phyloP scores from a whole-genome alignment of 2,329 filamentous ascomycete genomes.

The Lachnellula occidentalis region DNA sequence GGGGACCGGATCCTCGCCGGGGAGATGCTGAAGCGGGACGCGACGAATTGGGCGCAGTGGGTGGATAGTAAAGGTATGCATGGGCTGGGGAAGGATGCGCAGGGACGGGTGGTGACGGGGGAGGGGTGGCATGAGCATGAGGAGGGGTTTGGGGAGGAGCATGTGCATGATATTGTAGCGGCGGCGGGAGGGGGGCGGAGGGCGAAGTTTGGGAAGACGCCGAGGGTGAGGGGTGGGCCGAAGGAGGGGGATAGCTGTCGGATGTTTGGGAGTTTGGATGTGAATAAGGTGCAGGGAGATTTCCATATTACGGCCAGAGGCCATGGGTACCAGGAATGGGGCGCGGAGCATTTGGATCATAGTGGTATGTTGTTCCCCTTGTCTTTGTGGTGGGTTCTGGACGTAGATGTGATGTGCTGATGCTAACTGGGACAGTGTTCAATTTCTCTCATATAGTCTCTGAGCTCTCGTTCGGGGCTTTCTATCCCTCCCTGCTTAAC shows the following conservation, averaged over 20 bases:
- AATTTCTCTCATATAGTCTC: constrained; percentile 98
- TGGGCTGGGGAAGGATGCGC: constrained; percentile 48
- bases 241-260: constrained; percentile 66
- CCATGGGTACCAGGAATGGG: constrained; percentile 85
- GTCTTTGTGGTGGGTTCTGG: neutral
- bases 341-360: constrained; percentile 72
- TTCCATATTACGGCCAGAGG: constrained; percentile 96
- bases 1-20: constrained; percentile 87
- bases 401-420: constrained; percentile 22
- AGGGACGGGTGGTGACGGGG: constrained; percentile 51
- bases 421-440: constrained; percentile 62
- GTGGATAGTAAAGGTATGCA: constrained; percentile 63
- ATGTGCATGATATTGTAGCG: constrained; percentile 85
- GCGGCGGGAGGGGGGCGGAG: constrained; percentile 56
- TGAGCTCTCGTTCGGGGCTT: constrained; percentile 94
- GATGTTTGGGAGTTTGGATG: constrained; percentile 80
- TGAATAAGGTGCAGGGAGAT: constrained; percentile 96
- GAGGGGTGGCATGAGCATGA: constrained; percentile 57
- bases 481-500: constrained; percentile 89
- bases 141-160: constrained; percentile 70
- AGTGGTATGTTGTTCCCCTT: constrained; percentile 49
- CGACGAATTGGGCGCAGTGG: constrained; percentile 80
- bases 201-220: constrained; percentile 71
- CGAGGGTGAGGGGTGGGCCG: constrained; percentile 43
- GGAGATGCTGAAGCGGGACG: constrained; percentile 65